Conservation (phyloP, 805 yeast species). For the Ogataea populi-albae region DNA sequence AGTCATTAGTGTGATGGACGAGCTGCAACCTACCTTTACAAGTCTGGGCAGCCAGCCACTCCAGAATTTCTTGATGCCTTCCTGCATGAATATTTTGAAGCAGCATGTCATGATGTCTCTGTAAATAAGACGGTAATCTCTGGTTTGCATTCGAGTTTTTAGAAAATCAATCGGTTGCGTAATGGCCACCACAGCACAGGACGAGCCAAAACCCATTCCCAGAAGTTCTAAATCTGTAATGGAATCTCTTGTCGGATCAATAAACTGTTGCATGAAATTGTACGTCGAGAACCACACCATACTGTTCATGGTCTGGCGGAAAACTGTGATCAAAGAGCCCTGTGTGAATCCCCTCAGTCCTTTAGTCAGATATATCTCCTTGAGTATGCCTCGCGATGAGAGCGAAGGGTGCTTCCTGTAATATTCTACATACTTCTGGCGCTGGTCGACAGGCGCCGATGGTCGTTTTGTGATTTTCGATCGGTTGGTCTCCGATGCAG, state of each 20-base stretch:
- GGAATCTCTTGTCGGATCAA: slow-evolving; percentile 51
- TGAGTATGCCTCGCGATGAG: slow-evolving; percentile 49
- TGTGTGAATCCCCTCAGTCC: slow-evolving; percentile 78
- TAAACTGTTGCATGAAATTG: slow-evolving; percentile 68
- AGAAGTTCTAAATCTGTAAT: slow-evolving; percentile 36
- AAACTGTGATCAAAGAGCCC: slow-evolving; percentile 78
- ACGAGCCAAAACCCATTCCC: slow-evolving; percentile 57
- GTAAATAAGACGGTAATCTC: slow-evolving; percentile 56
- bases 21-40: slow-evolving; percentile 65
- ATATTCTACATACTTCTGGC: slow-evolving; percentile 20
- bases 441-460: slow-evolving; percentile 5
- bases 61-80: slow-evolving; percentile 49
- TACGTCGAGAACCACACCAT: slow-evolving; percentile 83
- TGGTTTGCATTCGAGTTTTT: slow-evolving; percentile 83
- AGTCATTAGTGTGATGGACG: slow-evolving; percentile 64
- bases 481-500: slow-evolving; percentile 23
- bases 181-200: slow-evolving; percentile 66
- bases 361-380: slow-evolving; percentile 66
- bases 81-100: slow-evolving; percentile 45
- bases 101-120: slow-evolving; percentile 60
- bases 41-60: slow-evolving; percentile 65
- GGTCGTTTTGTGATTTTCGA: slow-evolving; percentile 18
- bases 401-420: slow-evolving; percentile 55
- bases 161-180: slow-evolving; percentile 91
- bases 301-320: slow-evolving; percentile 76